These are phyloP conservation scores for Chaetomidium leptoderma DNA, from an alignment of 495 filamentous ascomycete species.

Conservation along the genomic window DNA sequence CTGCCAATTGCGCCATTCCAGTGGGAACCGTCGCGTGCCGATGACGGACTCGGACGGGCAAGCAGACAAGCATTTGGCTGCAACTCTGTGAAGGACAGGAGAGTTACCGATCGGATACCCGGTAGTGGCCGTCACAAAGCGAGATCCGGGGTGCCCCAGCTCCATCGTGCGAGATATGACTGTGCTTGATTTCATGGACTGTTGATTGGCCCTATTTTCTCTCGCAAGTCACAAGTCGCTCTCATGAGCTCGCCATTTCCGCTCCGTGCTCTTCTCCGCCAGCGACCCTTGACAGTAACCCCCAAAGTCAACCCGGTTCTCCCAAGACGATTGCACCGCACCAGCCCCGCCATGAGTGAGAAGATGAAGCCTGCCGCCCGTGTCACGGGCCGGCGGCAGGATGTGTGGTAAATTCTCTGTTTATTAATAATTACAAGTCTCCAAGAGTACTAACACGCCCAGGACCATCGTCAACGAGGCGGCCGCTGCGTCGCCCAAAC, in stretches of 20 bases:
- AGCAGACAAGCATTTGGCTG: conserved; percentile 7
- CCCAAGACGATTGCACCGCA: conserved; percentile 24
- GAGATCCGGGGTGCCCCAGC: neutral
- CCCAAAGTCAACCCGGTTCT: neutral
- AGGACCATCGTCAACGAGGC: conserved; percentile 98
- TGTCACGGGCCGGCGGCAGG: conserved; percentile 76
- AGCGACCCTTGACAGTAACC: conserved; percentile 12
- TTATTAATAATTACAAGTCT: neutral
- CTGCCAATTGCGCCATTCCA: conserved; percentile 11
- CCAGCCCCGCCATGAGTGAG: conserved; percentile 27
- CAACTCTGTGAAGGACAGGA: neutral
- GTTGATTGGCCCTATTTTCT: neutral
- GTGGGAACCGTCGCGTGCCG: conserved; percentile 8
- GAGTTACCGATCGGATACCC: neutral
- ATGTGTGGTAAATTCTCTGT: conserved; percentile 72
- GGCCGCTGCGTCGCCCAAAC: conserved; percentile 70
- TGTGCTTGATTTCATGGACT: neutral
- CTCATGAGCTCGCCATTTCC: conserved; percentile 13
- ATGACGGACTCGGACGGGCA: no score
- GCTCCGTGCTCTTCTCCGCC: conserved; percentile 6
- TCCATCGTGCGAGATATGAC: neutral
- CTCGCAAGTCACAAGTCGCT: neutral
- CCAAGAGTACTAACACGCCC: conserved; percentile 1
- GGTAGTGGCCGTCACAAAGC: conserved; percentile 13
- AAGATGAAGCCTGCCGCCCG: conserved; percentile 65